These are phyloP conservation scores for Warburgia ugandensis DNA, from an alignment of 164 flowering plant species.

Conservation along the genomic window DNA sequence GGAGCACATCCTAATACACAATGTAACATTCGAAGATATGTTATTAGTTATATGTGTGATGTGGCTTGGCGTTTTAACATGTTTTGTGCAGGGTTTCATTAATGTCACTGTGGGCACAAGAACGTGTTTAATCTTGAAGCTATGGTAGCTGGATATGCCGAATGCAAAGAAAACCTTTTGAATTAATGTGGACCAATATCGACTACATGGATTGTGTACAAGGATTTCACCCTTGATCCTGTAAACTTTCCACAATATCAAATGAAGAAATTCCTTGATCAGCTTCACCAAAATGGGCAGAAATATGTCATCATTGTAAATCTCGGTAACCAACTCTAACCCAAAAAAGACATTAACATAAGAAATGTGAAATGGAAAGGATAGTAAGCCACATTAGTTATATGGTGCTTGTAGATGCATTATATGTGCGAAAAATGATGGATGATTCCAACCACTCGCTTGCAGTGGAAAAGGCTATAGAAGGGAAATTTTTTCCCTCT, in stretches of 20 bases:
- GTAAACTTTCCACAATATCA: constrained; percentile 46
- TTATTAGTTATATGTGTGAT: no score
- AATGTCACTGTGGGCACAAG: constrained; percentile 77
- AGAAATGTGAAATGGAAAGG: no score
- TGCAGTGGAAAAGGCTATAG: no score
- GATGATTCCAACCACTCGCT: no score
- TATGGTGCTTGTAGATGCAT: no score
- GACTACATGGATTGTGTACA: constrained; percentile 81
- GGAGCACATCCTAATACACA: no score
- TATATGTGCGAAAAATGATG: no score
- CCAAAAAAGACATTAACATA: no score
- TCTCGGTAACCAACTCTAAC: constrained; percentile 42
- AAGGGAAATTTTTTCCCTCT: no score
- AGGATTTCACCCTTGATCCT: constrained; percentile 83
- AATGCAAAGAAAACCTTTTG: constrained; percentile 73
- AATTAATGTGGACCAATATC: constrained; percentile 89
- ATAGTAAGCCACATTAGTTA: no score
- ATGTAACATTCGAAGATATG: no score
- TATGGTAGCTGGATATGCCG: constrained; percentile 72
- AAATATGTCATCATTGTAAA: constrained; percentile 68
- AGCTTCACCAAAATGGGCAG: constrained; percentile 58
- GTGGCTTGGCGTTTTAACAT: no score
- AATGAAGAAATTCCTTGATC: constrained; percentile 44
- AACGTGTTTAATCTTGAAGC: constrained; percentile 46
- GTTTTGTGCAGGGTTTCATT: constrained; percentile 61